Percentiles rank a stretch among this genome's conserved stretches.
Evolutionary conservation across 75 land plant species (phyloP).

Genomic region (Pseudotsuga menziesii): DNA sequence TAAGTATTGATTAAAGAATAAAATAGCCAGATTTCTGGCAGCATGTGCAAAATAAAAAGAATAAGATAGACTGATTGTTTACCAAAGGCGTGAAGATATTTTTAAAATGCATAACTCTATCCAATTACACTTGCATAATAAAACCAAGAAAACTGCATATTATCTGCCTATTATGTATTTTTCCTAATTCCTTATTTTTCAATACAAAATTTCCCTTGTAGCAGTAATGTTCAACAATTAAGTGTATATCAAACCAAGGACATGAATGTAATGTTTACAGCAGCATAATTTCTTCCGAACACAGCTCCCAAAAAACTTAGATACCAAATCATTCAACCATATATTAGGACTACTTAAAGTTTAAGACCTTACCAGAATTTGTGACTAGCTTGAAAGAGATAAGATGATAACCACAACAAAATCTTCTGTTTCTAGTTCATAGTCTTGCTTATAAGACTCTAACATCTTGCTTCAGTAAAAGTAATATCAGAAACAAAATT

Average conservation of each 20-base stretch:
- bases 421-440: background rate
- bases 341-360: background rate
- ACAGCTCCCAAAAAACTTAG: background rate
- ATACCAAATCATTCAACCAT: background rate
- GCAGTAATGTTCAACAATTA: background rate
- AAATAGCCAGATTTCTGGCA: background rate
- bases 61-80: background rate
- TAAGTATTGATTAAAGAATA: too few relatives aligned
- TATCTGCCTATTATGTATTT: too few relatives aligned
- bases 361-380: background rate
- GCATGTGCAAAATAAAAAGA: background rate
- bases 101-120: background rate
- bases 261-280: background rate
- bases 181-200: background rate
- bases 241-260: background rate
- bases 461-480: background rate
- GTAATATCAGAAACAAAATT: background rate
- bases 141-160: too few relatives aligned
- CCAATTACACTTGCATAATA: too few relatives aligned
- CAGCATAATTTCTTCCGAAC: background rate
- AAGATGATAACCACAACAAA: background rate
- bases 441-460: background rate
- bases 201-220: background rate
- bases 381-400: background rate
- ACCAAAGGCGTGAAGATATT: background rate